Evolutionary conservation across 495 filamentous ascomycete genomes (phyloP).

Genomic region (Neurospora sp.): DNA sequence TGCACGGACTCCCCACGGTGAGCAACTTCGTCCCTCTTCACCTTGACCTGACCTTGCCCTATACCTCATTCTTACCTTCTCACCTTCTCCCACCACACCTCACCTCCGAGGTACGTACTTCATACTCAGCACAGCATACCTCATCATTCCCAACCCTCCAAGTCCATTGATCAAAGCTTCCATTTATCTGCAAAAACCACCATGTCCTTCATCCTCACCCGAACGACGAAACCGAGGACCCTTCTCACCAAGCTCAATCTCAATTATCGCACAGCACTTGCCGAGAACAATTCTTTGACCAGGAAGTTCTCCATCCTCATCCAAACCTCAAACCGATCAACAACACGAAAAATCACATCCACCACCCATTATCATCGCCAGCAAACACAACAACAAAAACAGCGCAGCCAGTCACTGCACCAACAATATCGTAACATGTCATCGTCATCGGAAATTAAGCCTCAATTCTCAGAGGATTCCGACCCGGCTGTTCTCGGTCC

Average conservation of each 20-base stretch:
- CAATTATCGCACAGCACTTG: neutral
- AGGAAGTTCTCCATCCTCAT: neutral
- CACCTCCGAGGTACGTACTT: neutral
- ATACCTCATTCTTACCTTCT: neutral
- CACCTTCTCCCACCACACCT: neutral
- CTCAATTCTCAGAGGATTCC: constrained; percentile 22
- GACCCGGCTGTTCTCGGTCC: constrained; percentile 15
- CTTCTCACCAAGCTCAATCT: neutral
- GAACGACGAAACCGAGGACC: neutral
- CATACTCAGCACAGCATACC: neutral
- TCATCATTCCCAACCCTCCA: neutral
- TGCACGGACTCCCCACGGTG: neutral
- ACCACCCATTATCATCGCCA: neutral
- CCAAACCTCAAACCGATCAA: neutral
- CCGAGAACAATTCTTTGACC: neutral
- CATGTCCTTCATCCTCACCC: neutral
- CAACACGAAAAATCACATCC: neutral
- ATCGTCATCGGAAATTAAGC: neutral
- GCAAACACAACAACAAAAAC: neutral
- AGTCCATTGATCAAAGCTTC: neutral
- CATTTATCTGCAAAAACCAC: neutral
- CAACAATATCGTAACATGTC: neutral
- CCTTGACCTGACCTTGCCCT: neutral
- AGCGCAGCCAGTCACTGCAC: neutral
- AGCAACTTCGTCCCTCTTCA: neutral